A percentile compares a stretch with the other conserved stretches of the same genome.
Evolutionary conservation across 2,329 filamentous ascomycete species (phyloP).

Genomic region (Alternaria triticina): DNA sequence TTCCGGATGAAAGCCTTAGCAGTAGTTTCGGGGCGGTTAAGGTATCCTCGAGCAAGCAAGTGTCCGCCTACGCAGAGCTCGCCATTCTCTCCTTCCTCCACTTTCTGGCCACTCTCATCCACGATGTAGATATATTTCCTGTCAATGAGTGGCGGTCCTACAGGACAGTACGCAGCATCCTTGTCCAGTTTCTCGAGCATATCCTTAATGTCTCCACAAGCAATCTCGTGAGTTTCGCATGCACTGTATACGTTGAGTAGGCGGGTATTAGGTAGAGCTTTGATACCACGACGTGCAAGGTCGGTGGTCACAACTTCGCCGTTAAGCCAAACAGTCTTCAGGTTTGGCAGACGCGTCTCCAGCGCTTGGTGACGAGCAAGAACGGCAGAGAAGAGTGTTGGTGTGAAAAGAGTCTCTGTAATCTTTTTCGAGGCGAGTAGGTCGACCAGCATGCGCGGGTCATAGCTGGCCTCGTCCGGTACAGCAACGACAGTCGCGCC

Average conservation of each 20-base stretch:
- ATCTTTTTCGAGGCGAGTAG: slow-evolving; percentile 69
- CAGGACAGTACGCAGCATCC: slow-evolving; percentile 73
- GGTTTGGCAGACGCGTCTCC: slow-evolving; percentile 65
- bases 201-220: slow-evolving; percentile 74
- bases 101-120: slow-evolving; percentile 69
- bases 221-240: slow-evolving; percentile 81
- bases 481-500: slow-evolving; percentile 79
- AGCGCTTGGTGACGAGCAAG: slow-evolving; percentile 73
- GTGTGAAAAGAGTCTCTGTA: slow-evolving; percentile 84
- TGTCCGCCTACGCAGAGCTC: slow-evolving; percentile 79
- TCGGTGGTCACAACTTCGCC: slow-evolving; percentile 84
- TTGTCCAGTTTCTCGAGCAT: slow-evolving; percentile 64
- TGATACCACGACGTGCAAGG: slow-evolving; percentile 70
- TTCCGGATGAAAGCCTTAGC: slow-evolving; percentile 73
- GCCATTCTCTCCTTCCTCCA: slow-evolving; percentile 66
- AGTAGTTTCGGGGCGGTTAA: slow-evolving; percentile 80
- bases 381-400: slow-evolving; percentile 76
- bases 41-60: slow-evolving; percentile 76
- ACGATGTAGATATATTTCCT: slow-evolving; percentile 74
- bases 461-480: slow-evolving; percentile 78
- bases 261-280: slow-evolving; percentile 70
- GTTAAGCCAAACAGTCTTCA: slow-evolving; percentile 79
- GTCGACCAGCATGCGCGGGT: slow-evolving; percentile 75
- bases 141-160: slow-evolving; percentile 71
- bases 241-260: slow-evolving; percentile 83